phyloP scores from a whole-genome alignment of 176 grass and related monocot species.

The Elymus sibiricus region DNA sequence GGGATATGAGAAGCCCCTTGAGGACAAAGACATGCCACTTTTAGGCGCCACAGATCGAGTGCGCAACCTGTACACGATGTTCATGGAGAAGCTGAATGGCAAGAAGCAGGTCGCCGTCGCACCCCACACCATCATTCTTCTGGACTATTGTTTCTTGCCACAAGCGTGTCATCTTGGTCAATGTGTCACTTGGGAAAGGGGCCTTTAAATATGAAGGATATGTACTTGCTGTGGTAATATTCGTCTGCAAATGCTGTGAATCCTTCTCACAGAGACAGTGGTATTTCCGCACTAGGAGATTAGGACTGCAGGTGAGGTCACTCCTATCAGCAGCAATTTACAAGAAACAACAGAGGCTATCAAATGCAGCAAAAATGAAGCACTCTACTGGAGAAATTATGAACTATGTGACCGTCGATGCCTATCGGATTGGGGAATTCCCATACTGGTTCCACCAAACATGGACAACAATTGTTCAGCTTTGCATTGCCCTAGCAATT shows the following conservation, averaged over 20 bases:
- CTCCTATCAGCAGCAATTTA: slow-evolving; percentile 68
- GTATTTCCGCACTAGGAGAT: slow-evolving; percentile 72
- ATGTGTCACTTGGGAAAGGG: slow-evolving; percentile 52
- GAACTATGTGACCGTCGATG: slow-evolving; percentile 90
- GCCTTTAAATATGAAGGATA: slow-evolving; percentile 63
- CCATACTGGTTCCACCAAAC: slow-evolving; percentile 96
- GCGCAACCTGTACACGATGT: slow-evolving; percentile 40
- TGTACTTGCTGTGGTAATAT: slow-evolving; percentile 46
- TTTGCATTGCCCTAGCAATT: slow-evolving; percentile 69
- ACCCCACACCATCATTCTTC: slow-evolving; percentile 37
- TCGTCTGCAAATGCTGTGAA: slow-evolving; percentile 70
- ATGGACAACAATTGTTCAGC: slow-evolving; percentile 80
- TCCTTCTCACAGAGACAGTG: slow-evolving; percentile 84
- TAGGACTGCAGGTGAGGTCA: slow-evolving; percentile 82
- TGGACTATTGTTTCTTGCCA: slow-evolving; percentile 76
- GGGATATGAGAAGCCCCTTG: slow-evolving; percentile 69
- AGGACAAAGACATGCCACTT: slow-evolving; percentile 76
- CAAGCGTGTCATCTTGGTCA: slow-evolving; percentile 48
- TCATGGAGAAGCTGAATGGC: slow-evolving; percentile 53
- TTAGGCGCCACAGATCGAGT: slow-evolving; percentile 57
- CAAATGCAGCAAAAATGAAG: slow-evolving; percentile 64
- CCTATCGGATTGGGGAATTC: slow-evolving; percentile 82
- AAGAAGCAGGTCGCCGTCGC: slow-evolving; percentile 22
- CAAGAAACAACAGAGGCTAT: slow-evolving; percentile 71
- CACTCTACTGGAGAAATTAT: slow-evolving; percentile 87